Base-by-base conservation (phyloP, 371 early-diverging fungal genomes). In the Conidiobolus incongruus region DNA sequence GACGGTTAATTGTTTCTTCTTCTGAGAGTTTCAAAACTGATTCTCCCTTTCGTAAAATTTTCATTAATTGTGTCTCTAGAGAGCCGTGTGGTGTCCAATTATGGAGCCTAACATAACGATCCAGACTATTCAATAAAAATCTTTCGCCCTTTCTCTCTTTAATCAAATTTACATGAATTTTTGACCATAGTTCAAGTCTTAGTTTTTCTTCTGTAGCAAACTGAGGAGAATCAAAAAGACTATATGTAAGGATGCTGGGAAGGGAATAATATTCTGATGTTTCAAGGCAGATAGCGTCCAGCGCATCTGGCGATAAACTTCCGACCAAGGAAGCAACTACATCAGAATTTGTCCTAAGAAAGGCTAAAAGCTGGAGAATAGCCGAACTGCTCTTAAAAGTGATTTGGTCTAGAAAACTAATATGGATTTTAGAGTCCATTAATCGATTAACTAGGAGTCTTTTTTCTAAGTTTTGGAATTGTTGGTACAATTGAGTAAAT, bases 111-210 rank as follows among this genome's bases (percentile, higher is more conserved):
- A 56, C 50, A 47, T 56, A 58, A 31, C 57, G 48, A 16, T 61
- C 59, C 35, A 61, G 43, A 20, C 54, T 51, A 24, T 59, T 59
- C 11, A 50, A 40, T 49, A 61, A 52, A 35, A 59, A 40, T 15
- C 52, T 38, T 36, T 61, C 62, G 23, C 59, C 62, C 31, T 56
- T 56, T 38, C 50, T 52, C 15, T 58, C 59, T 16, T 48, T 42
- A 19, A 61, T 41, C 1, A 61, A 48, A 2, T 40, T 40, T 1
- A 49, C 52, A 47, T 59, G 49, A 8, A 61, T 55, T 21, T 31
- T 44, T 38, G 39, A 34, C 48, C 48, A 48, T 37, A 48, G 35
- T 5, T 29, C 22, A 19, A 35, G 12, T 15, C 43, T 19, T 15
- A 43, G 39, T 6, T 16, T 7, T 29, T 48, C 24, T 28, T 48